Base-by-base conservation (phyloP, 2,329 filamentous ascomycete species). In the Xylaria sp. region DNA sequence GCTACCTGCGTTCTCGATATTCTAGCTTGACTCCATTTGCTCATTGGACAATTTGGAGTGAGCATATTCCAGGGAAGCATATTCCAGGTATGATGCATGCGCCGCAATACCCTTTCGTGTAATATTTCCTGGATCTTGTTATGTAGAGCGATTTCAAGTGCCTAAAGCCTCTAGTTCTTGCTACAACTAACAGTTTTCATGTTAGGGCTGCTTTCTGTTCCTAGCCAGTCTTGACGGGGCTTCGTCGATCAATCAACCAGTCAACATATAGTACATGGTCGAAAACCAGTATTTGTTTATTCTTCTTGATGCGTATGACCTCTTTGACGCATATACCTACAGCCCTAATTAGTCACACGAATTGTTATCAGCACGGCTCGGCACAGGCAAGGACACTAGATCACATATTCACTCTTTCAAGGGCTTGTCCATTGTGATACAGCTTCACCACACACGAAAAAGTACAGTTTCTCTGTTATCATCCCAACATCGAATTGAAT, bases 1-100 rank as follows among this genome's bases (percentile, higher is more conserved):
- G 68, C 46, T 62, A 63, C 65, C 32, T 60, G 68, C 68, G 59
- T 70, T 58, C 41, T 65, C 15, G 23, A 58, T 48, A 56, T 57
- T 30, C 39, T 56, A 52, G 10, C 10, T 56, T 34, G 20, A 52
- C 41, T 52, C 48, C 23, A 57, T 60, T 65, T 39, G 48, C 45
- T 52, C 36, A 32, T 12, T 36, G 43, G 43, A 18, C 30, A 43
- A 60, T 28, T 63, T 46, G 46, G 8, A 56, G 41, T 32, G 36
- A 62, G 48, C 39, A 43, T 23, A 20, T 57, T 39, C 25, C 25
- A 58, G 58, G 41, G 39, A 43, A 62, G 48, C 39, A 43, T 23
- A 20, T 57, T 39, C 25, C 25, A 58, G 58, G 58, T 52, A 63
- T 20, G 50, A 53, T 67, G 65, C 64, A 67, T 67, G 20, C 28